Evolutionary conservation across 2,329 filamentous ascomycete species (phyloP).

Genomic region (Hypoxylon sp.): DNA sequence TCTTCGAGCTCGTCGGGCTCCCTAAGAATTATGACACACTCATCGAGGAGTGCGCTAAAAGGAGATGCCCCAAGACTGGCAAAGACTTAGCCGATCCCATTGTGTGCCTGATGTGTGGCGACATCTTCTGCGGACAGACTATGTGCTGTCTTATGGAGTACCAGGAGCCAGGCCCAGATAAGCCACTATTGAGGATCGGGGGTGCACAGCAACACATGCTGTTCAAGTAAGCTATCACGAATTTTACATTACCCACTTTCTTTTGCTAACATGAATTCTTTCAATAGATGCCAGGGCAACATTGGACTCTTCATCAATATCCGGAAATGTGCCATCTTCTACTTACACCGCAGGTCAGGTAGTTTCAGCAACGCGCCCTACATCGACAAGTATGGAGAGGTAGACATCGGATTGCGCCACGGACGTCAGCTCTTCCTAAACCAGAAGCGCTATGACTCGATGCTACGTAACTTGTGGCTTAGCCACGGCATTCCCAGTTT

Average conservation of each 20-base stretch:
- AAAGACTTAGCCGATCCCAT: slow-evolving; percentile 93
- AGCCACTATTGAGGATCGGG: slow-evolving; percentile 70
- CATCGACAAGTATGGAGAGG: slow-evolving; percentile 95
- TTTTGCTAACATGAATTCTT: slow-evolving; percentile 46
- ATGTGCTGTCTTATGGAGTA: slow-evolving; percentile 86
- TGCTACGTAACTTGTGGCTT: slow-evolving; percentile 89
- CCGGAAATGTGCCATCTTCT: slow-evolving; percentile 92
- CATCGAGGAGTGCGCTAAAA: slow-evolving; percentile 89
- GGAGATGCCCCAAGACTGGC: slow-evolving; percentile 88
- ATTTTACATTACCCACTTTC: not conserved
- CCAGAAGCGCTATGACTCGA: slow-evolving; percentile 91
- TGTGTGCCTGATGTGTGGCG: slow-evolving; percentile 94
- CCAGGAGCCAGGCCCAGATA: slow-evolving; percentile 58
- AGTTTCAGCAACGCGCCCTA: slow-evolving; percentile 92
- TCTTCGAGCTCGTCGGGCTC: slow-evolving; percentile 93
- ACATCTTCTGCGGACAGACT: slow-evolving; percentile 96
- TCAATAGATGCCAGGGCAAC: slow-evolving; percentile 82
- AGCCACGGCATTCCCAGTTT: slow-evolving; percentile 88
- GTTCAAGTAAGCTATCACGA: slow-evolving; percentile 71
- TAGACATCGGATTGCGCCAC: slow-evolving; percentile 89
- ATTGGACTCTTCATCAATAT: slow-evolving; percentile 97
- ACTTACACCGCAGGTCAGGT: slow-evolving; percentile 85
- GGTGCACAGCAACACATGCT: slow-evolving; percentile 92
- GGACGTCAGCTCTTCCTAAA: slow-evolving; percentile 92
- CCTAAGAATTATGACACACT: slow-evolving; percentile 93